These are phyloP conservation scores for Stropharia rugosoannulata DNA, from an alignment of 768 basidiomycete species.

Conservation along the genomic window DNA sequence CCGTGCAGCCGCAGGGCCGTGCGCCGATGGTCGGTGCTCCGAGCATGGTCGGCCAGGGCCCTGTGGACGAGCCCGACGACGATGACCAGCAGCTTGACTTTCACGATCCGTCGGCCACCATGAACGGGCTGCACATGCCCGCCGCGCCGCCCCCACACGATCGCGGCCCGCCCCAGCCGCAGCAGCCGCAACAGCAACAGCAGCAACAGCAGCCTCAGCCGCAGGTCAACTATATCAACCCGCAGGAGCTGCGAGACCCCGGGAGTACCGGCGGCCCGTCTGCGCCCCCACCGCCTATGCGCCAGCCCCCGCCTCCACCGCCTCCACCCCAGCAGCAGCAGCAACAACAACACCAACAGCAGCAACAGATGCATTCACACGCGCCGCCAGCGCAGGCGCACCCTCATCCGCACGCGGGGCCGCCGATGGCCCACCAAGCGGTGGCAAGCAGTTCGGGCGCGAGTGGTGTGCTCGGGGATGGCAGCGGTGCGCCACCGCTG, in stretches of 20 bases:
- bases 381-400: conserved; percentile 3
- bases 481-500: conserved; percentile 10
- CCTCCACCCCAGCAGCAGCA: conserved; percentile 7
- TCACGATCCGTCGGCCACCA: conserved; percentile 28
- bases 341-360: conserved; percentile 9
- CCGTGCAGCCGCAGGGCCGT: conserved; percentile 34
- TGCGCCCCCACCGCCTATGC: conserved; percentile 2
- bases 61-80: conserved; percentile 44
- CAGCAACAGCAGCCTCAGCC: conserved; percentile 23
- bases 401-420: conserved; percentile 5
- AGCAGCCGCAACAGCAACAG: conserved; percentile 19
- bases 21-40: conserved; percentile 18
- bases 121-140: conserved; percentile 30
- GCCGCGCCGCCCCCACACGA: conserved; percentile 24
- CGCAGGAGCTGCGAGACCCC: conserved; percentile 38
- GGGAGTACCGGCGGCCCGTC: conserved; percentile 15
- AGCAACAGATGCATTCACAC: background rate
- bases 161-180: conserved; percentile 24
- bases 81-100: conserved; percentile 56
- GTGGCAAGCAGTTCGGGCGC: background rate
- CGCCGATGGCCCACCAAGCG: background rate
- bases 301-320: conserved; percentile 7
- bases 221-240: conserved; percentile 36
- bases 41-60: conserved; percentile 11
- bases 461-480: background rate